A percentile compares a stretch with the other conserved stretches of the same genome.
Evolutionary conservation across 176 grass and related monocot species (phyloP).

Genomic region (Oryza nivara): DNA sequence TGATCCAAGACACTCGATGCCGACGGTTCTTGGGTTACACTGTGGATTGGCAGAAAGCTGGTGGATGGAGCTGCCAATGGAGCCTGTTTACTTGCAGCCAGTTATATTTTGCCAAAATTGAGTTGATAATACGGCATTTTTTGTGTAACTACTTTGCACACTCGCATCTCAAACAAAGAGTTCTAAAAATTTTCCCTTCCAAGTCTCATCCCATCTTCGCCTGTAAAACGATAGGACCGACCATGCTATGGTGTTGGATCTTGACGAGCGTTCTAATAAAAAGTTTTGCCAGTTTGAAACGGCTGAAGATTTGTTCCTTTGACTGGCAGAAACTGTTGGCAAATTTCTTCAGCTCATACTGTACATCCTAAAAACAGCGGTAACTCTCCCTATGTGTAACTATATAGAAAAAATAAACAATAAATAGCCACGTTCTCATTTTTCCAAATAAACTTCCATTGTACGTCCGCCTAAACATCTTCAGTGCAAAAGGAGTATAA

Average conservation of each 20-base stretch:
- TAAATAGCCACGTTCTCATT: not conserved
- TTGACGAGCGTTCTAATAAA: not conserved
- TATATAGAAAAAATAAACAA: not conserved
- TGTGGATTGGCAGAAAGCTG: not conserved
- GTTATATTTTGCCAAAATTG: not conserved
- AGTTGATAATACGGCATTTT: not conserved
- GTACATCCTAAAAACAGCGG: not conserved
- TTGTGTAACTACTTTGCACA: not conserved
- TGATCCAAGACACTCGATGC: not conserved
- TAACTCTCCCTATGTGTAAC: too few relatives aligned
- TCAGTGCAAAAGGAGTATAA: not conserved
- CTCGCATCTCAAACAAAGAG: not conserved
- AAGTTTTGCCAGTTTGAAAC: not conserved
- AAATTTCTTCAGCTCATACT: too few relatives aligned
- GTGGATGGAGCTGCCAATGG: not conserved
- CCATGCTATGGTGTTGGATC: not conserved
- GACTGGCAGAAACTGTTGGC: not conserved
- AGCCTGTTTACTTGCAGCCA: not conserved
- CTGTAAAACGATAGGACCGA: constrained; percentile 7
- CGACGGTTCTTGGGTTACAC: not conserved
- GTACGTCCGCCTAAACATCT: not conserved
- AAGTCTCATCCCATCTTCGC: not conserved
- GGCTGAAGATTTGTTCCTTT: not conserved
- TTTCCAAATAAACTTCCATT: not conserved
- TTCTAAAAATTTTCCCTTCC: not conserved